A percentile compares a stretch with the other conserved stretches of the same genome.
These are phyloP conservation scores for Colletotrichum theobromicola DNA, from an alignment of 2,329 filamentous ascomycete genomes.

Conservation along the genomic window DNA sequence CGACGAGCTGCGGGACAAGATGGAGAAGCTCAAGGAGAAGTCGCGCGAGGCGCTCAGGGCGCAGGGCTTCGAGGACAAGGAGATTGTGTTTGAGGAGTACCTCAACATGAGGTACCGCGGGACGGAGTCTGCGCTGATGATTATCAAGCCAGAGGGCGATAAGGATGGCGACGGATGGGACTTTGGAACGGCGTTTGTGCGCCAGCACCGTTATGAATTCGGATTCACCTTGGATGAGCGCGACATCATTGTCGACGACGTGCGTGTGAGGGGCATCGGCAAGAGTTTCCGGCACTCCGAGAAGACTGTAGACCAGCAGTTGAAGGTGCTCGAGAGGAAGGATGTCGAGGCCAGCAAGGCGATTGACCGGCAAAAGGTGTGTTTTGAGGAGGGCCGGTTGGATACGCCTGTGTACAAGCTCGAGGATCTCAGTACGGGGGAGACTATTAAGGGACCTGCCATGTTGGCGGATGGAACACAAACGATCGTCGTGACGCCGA, in stretches of 20 bases:
- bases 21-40: slow-evolving; percentile 80
- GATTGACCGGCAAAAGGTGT: slow-evolving; percentile 71
- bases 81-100: slow-evolving; percentile 88
- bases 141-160: slow-evolving; percentile 72
- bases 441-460: slow-evolving; percentile 78
- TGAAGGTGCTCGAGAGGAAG: slow-evolving; percentile 70
- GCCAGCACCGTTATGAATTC: slow-evolving; percentile 91
- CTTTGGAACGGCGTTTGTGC: slow-evolving; percentile 83
- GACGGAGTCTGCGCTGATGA: slow-evolving; percentile 91
- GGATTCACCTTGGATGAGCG: slow-evolving; percentile 85
- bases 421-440: slow-evolving; percentile 73
- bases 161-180: slow-evolving; percentile 75
- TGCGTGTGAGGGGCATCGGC: slow-evolving; percentile 85
- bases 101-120: slow-evolving; percentile 93
- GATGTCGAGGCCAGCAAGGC: slow-evolving; percentile 63
- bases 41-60: slow-evolving; percentile 70
- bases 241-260: slow-evolving; percentile 90
- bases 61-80: slow-evolving; percentile 78
- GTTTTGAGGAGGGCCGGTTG: slow-evolving; percentile 81
- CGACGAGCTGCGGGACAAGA: slow-evolving; percentile 71
- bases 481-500: slow-evolving; percentile 88
- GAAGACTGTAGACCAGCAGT: slow-evolving; percentile 83
- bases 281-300: slow-evolving; percentile 83
- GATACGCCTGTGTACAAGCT: slow-evolving; percentile 86
- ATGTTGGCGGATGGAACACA: slow-evolving; percentile 89